Conservation (phyloP, 129 eudicot genomes). For the Chrysanthemum seticuspe region DNA sequence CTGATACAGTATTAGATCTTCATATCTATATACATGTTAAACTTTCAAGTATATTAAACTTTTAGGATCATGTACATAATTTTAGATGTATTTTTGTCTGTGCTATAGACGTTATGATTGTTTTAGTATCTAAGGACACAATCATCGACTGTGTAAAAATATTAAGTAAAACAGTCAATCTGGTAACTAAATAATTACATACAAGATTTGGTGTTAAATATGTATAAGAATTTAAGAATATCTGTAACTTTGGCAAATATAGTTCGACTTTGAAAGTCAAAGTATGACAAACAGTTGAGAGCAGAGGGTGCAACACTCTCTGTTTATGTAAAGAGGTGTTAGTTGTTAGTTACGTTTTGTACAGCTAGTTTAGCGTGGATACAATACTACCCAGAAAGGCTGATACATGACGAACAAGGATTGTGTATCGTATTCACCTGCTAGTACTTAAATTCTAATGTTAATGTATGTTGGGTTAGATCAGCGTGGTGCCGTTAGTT, state of each 20-base stretch:
- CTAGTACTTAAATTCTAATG: background rate
- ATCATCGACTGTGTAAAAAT: background rate
- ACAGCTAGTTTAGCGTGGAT: background rate
- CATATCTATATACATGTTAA: background rate
- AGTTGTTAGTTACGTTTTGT: background rate
- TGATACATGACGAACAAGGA: background rate
- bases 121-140: background rate
- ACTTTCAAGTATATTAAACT: background rate
- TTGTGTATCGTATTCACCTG: background rate
- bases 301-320: background rate
- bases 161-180: background rate
- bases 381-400: background rate
- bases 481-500: background rate
- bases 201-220: background rate
- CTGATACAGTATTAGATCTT: background rate
- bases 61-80: background rate
- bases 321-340: background rate
- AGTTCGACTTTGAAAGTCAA: slow-evolving; percentile 13
- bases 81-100: background rate
- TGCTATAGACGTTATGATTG: background rate
- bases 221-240: background rate
- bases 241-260: background rate
- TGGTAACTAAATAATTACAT: background rate
- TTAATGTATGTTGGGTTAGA: background rate
- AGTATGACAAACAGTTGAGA: background rate